Evolutionary conservation across 1,284 basidiomycete genomes (phyloP).

Genomic region (Phlebopus sp.): DNA sequence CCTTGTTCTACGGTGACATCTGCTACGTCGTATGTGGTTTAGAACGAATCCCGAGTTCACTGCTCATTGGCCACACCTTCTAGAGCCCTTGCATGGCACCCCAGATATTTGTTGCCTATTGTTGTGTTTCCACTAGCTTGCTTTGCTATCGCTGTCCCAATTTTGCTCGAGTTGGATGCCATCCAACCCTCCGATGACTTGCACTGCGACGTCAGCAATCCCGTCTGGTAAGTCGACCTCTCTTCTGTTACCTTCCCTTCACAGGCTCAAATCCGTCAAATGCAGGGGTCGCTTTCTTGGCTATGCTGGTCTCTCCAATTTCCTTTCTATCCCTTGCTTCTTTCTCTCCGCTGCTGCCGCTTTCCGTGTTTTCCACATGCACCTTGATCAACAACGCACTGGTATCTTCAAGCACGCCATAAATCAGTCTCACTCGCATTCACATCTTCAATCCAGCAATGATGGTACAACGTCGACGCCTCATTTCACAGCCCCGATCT

Average conservation of each 20-base stretch:
- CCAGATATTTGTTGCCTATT: constrained; percentile 40
- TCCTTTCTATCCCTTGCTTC: constrained; percentile 52
- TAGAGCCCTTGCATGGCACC: constrained; percentile 44
- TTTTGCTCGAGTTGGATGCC: constrained; percentile 44
- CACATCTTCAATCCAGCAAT: not conserved
- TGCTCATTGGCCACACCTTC: not conserved
- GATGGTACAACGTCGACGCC: not conserved
- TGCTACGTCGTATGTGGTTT: constrained; percentile 28
- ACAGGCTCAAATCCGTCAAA: constrained; percentile 1
- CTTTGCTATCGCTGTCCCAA: constrained; percentile 40
- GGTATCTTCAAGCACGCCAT: not conserved
- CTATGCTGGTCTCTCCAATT: constrained; percentile 55
- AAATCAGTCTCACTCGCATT: not conserved
- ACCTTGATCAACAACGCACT: constrained; percentile 13
- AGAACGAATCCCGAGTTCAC: not conserved
- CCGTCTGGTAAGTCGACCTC: constrained; percentile 46
- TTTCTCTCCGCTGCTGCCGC: constrained; percentile 46
- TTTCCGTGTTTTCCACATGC: constrained; percentile 33
- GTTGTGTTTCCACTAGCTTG: constrained; percentile 47
- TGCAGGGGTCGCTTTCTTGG: constrained; percentile 58
- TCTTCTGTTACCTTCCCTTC: not conserved
- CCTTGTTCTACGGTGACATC: constrained; percentile 39
- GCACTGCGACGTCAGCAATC: constrained; percentile 52
- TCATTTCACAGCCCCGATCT: not conserved
- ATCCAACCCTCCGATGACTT: constrained; percentile 47